Percentiles rank a stretch among this genome's conserved stretches.
These are phyloP conservation scores for Penicillium goetzii DNA, from an alignment of 495 filamentous ascomycete genomes.

Conservation along the genomic window DNA sequence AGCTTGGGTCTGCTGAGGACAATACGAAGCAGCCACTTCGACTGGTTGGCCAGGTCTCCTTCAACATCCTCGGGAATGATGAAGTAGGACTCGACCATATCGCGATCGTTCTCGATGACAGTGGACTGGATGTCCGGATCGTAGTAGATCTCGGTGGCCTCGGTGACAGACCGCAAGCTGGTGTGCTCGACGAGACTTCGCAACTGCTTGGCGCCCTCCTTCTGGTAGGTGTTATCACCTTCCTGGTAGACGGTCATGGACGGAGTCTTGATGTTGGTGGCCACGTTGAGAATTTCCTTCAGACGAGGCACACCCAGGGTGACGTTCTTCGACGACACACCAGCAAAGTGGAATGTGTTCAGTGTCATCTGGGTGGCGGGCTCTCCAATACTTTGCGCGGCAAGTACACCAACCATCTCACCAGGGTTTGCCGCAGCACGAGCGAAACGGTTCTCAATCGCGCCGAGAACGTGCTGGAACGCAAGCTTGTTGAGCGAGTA, in stretches of 20 bases:
- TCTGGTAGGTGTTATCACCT: constrained; percentile 55
- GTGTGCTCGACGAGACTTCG: constrained; percentile 92
- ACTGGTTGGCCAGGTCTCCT: constrained; percentile 75
- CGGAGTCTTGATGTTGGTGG: constrained; percentile 96
- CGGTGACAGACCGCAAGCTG: constrained; percentile 87
- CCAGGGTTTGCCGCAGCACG: constrained; percentile 81
- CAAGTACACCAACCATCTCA: constrained; percentile 98
- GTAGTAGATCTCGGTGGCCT: constrained; percentile 93
- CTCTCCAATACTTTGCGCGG: constrained; percentile 97
- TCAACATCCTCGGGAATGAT: constrained; percentile 83
- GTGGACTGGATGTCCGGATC: constrained; percentile 89
- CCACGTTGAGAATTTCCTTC: constrained; percentile 98
- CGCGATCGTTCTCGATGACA: constrained; percentile 80
- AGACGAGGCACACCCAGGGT: constrained; percentile 98
- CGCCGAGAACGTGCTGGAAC: constrained; percentile 89
- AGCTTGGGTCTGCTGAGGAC: constrained; percentile 91
- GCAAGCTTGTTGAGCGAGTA: constrained; percentile 88
- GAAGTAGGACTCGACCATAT: constrained; percentile 97
- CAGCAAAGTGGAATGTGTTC: constrained; percentile 99
- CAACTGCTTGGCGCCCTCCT: constrained; percentile 82
- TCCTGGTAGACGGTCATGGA: constrained; percentile 94
- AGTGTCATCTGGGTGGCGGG: constrained; percentile 99
- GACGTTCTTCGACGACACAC: constrained; percentile 99
- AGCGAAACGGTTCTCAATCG: constrained; percentile 83
- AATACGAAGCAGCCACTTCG: constrained; percentile 93